A percentile compares a stretch with the other conserved stretches of the same genome.
These are phyloP conservation scores for Porogramme epimiltina DNA, from an alignment of 1,284 basidiomycete species.

Conservation along the genomic window DNA sequence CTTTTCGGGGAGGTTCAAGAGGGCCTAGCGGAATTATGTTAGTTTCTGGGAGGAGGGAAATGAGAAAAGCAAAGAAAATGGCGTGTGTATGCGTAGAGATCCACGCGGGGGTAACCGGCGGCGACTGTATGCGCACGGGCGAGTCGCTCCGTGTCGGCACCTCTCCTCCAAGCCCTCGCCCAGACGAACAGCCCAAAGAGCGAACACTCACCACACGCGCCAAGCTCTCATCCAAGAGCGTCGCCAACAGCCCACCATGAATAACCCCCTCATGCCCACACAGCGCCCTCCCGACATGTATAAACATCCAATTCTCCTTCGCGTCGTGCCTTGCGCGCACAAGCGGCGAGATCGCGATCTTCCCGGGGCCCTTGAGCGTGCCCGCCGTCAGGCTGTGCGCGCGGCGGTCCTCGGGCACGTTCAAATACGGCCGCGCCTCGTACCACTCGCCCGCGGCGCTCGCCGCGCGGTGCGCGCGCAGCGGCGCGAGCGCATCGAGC, in stretches of 20 bases:
- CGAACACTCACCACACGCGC: constrained; percentile 71
- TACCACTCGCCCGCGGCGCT: constrained; percentile 50
- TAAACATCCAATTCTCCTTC: constrained; percentile 64
- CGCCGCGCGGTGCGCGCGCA: constrained; percentile 52
- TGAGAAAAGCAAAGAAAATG: no score
- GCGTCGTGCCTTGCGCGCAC: constrained; percentile 79
- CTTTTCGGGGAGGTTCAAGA: constrained; percentile 82
- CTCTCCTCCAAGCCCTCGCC: no score
- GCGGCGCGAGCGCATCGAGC: constrained; percentile 66
- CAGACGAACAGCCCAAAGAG: not conserved
- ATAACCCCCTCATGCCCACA: constrained; percentile 95
- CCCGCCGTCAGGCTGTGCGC: constrained; percentile 86
- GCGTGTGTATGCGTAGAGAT: no score
- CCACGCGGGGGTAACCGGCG: no score
- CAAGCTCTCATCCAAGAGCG: constrained; percentile 86
- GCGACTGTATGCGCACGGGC: no score
- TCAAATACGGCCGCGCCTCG: constrained; percentile 76
- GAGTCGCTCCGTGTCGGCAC: no score
- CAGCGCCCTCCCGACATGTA: constrained; percentile 84
- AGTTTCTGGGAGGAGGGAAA: not conserved
- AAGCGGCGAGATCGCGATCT: constrained; percentile 77
- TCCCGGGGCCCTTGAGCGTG: constrained; percentile 83
- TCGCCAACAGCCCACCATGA: constrained; percentile 92
- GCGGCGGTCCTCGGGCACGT: constrained; percentile 67
- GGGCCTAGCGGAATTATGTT: constrained; percentile 53